Percentiles rank a stretch among this genome's conserved stretches.
These are phyloP conservation scores for Ichthyophthirius multifiliis DNA, from an alignment of 169 alveolate genomes.

Conservation along the genomic window DNA sequence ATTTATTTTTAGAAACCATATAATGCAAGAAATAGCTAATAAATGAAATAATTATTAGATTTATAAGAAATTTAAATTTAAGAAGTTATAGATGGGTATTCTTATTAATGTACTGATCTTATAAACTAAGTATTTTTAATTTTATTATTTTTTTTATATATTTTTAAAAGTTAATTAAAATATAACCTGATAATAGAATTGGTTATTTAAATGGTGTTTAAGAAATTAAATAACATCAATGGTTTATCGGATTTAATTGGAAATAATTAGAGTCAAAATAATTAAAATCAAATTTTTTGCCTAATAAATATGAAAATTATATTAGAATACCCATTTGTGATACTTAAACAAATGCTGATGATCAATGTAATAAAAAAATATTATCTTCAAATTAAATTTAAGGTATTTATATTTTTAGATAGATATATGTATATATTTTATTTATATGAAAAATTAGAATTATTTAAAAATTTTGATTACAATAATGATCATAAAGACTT, in stretches of 20 bases:
- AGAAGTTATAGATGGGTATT: conserved; percentile 56
- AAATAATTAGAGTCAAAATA: no score
- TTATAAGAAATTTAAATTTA: conserved; percentile 39
- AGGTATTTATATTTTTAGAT: no score
- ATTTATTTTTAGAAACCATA: conserved; percentile 38
- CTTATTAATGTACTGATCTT: conserved; percentile 71
- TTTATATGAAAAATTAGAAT: no score
- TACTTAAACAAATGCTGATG: no score
- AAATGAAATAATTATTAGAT: conserved; percentile 61
- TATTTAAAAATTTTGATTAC: no score
- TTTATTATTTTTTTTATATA: background rate
- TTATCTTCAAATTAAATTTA: no score
- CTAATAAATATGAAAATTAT: no score
- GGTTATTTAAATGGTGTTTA: conserved; percentile 58
- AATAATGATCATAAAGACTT: no score
- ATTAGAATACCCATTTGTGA: no score
- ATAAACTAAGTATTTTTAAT: conserved; percentile 45
- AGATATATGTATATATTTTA: no score
- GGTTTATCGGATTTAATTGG: conserved; percentile 61
- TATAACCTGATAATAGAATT: conserved; percentile 49
- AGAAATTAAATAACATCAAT: conserved; percentile 52
- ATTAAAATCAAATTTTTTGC: no score
- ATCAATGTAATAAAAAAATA: no score
- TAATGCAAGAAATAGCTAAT: conserved; percentile 57
- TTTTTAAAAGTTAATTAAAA: conserved; percentile 22